phyloP scores from a whole-genome alignment of 805 yeast species.

The Sungouiozyma ichnusensis region DNA sequence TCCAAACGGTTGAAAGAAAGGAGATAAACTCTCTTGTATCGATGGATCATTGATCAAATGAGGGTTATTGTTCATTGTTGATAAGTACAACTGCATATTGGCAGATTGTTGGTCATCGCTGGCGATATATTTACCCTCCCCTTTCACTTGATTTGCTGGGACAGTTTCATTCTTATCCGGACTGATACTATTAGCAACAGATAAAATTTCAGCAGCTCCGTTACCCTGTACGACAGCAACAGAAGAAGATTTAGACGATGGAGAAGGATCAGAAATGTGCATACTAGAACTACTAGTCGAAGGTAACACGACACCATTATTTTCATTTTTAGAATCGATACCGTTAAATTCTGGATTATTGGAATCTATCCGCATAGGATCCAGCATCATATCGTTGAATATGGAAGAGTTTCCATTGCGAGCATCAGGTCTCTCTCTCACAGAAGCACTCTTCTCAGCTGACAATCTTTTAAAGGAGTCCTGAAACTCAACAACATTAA shows the following conservation, averaged over 20 bases:
- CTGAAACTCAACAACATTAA: not conserved
- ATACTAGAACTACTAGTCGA: not conserved
- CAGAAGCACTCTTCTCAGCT: not conserved
- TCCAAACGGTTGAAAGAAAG: slow-evolving; percentile 35
- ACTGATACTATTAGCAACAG: not conserved
- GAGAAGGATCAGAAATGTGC: not conserved
- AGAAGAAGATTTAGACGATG: not conserved
- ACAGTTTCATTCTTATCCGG: not conserved
- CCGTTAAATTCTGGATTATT: not conserved
- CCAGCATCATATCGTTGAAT: not conserved
- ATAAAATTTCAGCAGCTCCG: not conserved
- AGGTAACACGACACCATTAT: not conserved
- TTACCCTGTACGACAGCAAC: not conserved
- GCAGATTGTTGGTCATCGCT: not conserved
- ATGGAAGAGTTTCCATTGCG: not conserved
- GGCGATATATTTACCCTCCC: not conserved
- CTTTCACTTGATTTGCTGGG: too few species aligned
- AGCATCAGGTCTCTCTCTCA: not conserved
- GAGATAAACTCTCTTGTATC: slow-evolving; percentile 31
- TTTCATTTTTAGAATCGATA: not conserved
- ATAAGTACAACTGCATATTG: slow-evolving; percentile 9
- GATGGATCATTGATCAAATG: slow-evolving; percentile 24
- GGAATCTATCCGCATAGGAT: not conserved
- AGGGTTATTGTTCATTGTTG: slow-evolving; percentile 16
- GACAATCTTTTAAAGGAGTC: not conserved